Conservation (phyloP, 2,329 filamentous ascomycete species). For the Monilinia fructicola region DNA sequence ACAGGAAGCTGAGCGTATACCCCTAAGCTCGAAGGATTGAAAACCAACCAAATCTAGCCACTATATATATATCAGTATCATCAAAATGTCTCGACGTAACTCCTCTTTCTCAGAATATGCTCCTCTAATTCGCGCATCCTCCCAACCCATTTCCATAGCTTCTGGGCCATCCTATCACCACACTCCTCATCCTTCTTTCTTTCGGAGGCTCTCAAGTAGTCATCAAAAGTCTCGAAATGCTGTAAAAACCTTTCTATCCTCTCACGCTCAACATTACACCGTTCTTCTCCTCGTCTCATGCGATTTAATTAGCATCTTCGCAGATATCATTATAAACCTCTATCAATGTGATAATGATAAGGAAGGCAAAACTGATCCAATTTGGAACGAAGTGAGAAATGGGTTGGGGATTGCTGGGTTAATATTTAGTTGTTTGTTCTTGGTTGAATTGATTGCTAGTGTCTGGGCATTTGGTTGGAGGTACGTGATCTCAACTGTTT, state of each 20-base stretch:
- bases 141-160: conserved; percentile 18
- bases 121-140: conserved; percentile 16
- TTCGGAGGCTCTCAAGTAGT: not conserved
- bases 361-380: conserved; percentile 27
- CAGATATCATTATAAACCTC: conserved; percentile 51
- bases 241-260: conserved; percentile 41
- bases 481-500: conserved; percentile 42
- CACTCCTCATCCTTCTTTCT: conserved; percentile 8
- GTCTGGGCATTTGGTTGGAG: conserved; percentile 60
- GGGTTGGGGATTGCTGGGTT: conserved; percentile 54
- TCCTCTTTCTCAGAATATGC: conserved; percentile 13
- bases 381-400: conserved; percentile 43
- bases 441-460: conserved; percentile 59
- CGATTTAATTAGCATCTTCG: conserved; percentile 53
- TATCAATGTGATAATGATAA: conserved; percentile 47
- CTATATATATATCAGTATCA: not conserved
- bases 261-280: conserved; percentile 50
- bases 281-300: conserved; percentile 50
- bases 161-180: conserved; percentile 22
- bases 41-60: not conserved
- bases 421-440: conserved; percentile 63
- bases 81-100: conserved; percentile 18
- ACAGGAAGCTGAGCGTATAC: not conserved
- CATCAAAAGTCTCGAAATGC: conserved; percentile 18
- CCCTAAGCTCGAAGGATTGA: not conserved